Evolutionary conservation across 2,329 filamentous ascomycete species (phyloP).

Genomic region (Proliferodiscus dingleyae): DNA sequence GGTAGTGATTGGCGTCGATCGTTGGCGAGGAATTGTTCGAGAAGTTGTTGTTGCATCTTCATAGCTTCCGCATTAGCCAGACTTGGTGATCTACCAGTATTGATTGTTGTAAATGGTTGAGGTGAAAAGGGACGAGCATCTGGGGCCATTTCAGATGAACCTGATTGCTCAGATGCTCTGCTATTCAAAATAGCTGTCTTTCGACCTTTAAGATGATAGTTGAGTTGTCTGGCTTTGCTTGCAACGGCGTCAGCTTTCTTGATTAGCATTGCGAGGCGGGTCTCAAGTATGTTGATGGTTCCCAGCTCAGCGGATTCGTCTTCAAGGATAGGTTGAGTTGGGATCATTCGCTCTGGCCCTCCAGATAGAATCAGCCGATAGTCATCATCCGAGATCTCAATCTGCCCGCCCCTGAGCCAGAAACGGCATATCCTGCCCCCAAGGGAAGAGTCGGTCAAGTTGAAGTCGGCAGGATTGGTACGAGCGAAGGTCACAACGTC

Average conservation of each 20-base stretch:
- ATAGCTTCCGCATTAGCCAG: conserved; percentile 19
- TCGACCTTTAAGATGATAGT: conserved; percentile 72
- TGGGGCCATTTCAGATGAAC: conserved; percentile 1
- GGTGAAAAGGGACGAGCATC: conserved; percentile 18
- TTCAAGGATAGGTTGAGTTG: conserved; percentile 74
- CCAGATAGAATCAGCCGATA: conserved; percentile 80
- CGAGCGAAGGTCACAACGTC: conserved; percentile 83
- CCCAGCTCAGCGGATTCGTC: conserved; percentile 83
- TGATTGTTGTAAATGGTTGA: conserved; percentile 30
- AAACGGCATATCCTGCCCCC: conserved; percentile 74
- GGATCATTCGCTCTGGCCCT: conserved; percentile 75
- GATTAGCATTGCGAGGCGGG: conserved; percentile 69
- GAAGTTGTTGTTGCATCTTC: conserved; percentile 47
- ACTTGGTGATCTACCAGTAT: conserved; percentile 38
- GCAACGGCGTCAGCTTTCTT: conserved; percentile 75
- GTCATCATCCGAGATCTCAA: conserved; percentile 85
- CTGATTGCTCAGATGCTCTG: conserved; percentile 38
- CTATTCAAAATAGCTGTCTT: conserved; percentile 67
- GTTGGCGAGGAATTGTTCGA: conserved; percentile 46
- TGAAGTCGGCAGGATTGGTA: conserved; percentile 73
- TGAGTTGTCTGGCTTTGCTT: conserved; percentile 69
- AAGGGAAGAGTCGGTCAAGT: conserved; percentile 62
- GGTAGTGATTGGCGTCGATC: conserved; percentile 19
- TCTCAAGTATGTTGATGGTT: conserved; percentile 78
- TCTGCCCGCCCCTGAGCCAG: conserved; percentile 71